Conservation (phyloP, 164 flowering plant species). For the Chloranthus sessilifolius region DNA sequence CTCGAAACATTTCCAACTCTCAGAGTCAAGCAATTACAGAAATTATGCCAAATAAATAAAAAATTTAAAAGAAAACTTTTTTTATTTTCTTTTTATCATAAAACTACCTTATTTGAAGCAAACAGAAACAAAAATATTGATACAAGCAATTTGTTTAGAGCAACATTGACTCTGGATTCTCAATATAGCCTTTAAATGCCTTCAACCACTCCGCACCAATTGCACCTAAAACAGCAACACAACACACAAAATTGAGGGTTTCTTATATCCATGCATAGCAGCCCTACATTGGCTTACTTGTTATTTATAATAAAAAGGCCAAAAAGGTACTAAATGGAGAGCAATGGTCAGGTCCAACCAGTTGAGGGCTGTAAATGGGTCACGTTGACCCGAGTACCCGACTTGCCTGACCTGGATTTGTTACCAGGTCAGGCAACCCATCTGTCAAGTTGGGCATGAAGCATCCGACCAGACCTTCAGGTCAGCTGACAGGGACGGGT, state of each 20-base stretch:
- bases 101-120: conserved; percentile 15
- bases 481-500: too few relatives aligned
- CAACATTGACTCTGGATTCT: conserved; percentile 85
- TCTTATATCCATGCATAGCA: background rate
- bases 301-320: too few relatives aligned
- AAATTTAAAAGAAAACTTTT: background rate
- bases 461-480: too few relatives aligned
- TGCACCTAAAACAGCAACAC: conserved; percentile 50
- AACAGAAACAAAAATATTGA: conserved; percentile 4
- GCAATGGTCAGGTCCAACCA: background rate
- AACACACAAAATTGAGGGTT: background rate
- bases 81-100: background rate
- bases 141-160: conserved; percentile 30
- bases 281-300: background rate
- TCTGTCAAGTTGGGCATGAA: too few relatives aligned
- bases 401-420: too few relatives aligned
- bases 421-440: too few relatives aligned
- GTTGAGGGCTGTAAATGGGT: too few relatives aligned
- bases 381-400: too few relatives aligned
- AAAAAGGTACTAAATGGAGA: background rate
- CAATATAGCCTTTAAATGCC: conserved; percentile 86
- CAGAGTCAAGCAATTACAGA: background rate
- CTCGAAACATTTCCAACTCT: background rate
- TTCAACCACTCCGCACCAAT: conserved; percentile 94
- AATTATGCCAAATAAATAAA: background rate